Percentiles rank a stretch among this genome's conserved stretches.
Evolutionary conservation across 371 early-diverging fungal genomes (phyloP).

Genomic region (Entomophthora muscae): DNA sequence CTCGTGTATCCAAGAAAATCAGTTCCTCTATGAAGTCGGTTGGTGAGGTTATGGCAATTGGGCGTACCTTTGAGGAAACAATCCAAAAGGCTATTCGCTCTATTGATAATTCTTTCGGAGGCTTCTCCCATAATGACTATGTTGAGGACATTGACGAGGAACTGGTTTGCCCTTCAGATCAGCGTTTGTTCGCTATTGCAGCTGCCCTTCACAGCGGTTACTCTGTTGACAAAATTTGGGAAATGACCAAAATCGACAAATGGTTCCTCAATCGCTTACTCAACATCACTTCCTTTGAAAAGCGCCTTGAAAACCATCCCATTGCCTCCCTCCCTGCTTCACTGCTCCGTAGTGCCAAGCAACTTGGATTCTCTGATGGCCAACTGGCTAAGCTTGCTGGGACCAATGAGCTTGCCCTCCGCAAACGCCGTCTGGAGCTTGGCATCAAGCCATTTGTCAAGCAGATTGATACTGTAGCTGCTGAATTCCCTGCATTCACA

Average conservation of each 20-base stretch:
- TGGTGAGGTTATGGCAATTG: conserved; percentile 95
- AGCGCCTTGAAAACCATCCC: conserved; percentile 24
- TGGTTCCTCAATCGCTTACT: conserved; percentile 88
- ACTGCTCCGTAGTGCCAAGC: conserved; percentile 52
- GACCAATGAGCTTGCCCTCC: conserved; percentile 64
- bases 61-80: conserved; percentile 84
- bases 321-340: conserved; percentile 26
- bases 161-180: conserved; percentile 66
- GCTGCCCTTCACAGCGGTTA: conserved; percentile 65
- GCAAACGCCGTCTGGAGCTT: conserved; percentile 34
- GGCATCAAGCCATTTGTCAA: conserved; percentile 76
- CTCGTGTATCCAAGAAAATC: conserved; percentile 60
- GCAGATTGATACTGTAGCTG: conserved; percentile 83
- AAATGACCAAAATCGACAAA: conserved; percentile 81
- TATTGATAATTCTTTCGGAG: conserved; percentile 46
- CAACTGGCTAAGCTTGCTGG: conserved; percentile 58
- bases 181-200: conserved; percentile 74
- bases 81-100: conserved; percentile 79
- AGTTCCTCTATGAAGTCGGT: conserved; percentile 86
- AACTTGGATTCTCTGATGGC: conserved; percentile 68
- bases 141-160: conserved; percentile 48
- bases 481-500: conserved; percentile 82
- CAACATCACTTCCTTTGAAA: conserved; percentile 56
- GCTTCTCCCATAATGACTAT: conserved; percentile 35
- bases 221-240: conserved; percentile 63